phyloP scores from a whole-genome alignment of 2,329 filamentous ascomycete genomes.

The Pochonia chlamydosporia region DNA sequence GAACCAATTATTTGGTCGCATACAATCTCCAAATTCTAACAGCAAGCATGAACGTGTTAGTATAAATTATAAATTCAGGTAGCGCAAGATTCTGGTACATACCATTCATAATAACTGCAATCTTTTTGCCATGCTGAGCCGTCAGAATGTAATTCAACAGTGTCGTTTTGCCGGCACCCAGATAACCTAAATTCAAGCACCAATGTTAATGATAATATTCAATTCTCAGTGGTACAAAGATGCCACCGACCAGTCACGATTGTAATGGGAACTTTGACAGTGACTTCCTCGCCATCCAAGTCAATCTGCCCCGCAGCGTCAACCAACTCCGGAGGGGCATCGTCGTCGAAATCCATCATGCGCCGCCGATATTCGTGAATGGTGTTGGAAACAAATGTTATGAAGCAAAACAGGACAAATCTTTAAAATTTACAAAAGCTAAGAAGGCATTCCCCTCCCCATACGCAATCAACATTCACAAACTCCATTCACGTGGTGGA shows the following conservation, averaged over 20 bases:
- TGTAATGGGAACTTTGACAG: constrained; percentile 71
- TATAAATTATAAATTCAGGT: neutral
- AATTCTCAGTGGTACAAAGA: neutral
- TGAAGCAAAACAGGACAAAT: neutral
- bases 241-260: constrained; percentile 64
- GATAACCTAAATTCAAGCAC: constrained; percentile 61
- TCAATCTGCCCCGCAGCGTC: constrained; percentile 33
- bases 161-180: constrained; percentile 94
- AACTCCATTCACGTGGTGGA: neutral
- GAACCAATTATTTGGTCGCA: constrained; percentile 25
- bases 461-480: neutral
- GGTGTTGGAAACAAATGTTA: too few relatives aligned
- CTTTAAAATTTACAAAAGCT: neutral
- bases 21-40: constrained; percentile 75
- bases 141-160: constrained; percentile 93
- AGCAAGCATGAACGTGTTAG: neutral
- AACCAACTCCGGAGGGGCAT: constrained; percentile 60
- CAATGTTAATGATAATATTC: neutral
- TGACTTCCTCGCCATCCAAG: constrained; percentile 38
- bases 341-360: constrained; percentile 59
- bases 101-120: constrained; percentile 95
- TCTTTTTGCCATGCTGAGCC: constrained; percentile 93
- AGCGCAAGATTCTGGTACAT: constrained; percentile 8
- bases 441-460: neutral
- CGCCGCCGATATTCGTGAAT: neutral